Percentiles rank a stretch among this genome's conserved stretches.
Conservation (phyloP, 202 grass and related monocot genomes). For the Carex arenaria region DNA sequence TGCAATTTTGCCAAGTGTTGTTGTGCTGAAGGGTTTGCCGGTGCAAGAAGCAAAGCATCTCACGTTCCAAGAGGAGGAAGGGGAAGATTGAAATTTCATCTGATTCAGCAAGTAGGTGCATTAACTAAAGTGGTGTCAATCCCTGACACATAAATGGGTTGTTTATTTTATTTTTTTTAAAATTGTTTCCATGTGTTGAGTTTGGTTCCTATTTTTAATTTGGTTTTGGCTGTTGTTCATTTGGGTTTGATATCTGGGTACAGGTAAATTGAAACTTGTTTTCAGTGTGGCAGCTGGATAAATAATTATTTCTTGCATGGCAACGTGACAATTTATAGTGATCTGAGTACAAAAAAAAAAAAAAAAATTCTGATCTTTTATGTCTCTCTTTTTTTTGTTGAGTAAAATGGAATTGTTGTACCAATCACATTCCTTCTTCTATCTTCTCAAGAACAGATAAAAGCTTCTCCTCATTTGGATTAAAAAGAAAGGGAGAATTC, state of each 20-base stretch:
- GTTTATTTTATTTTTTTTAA: not conserved
- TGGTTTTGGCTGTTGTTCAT: not conserved
- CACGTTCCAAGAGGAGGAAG: slow-evolving; percentile 59
- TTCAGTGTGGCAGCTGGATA: not conserved
- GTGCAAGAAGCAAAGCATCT: slow-evolving; percentile 76
- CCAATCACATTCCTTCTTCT: no score
- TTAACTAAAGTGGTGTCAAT: not conserved
- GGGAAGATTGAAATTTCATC: slow-evolving; percentile 16
- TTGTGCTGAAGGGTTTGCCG: slow-evolving; percentile 56
- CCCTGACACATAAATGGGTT: slow-evolving; percentile 6
- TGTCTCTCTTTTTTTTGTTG: no score
- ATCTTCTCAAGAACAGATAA: no score
- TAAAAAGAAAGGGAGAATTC: no score
- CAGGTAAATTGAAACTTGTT: not conserved
- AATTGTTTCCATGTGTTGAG: not conserved
- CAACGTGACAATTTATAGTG: not conserved
- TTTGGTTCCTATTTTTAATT: not conserved
- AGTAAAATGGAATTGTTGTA: no score
- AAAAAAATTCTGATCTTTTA: no score
- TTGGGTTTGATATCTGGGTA: not conserved
- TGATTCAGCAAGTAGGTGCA: not conserved
- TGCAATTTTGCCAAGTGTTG: slow-evolving; percentile 21
- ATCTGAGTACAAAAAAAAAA: not conserved
- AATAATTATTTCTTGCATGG: not conserved
- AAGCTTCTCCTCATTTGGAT: no score